phyloP scores from a whole-genome alignment of 2,329 filamentous ascomycete species.

The Fusarium sublunatum region DNA sequence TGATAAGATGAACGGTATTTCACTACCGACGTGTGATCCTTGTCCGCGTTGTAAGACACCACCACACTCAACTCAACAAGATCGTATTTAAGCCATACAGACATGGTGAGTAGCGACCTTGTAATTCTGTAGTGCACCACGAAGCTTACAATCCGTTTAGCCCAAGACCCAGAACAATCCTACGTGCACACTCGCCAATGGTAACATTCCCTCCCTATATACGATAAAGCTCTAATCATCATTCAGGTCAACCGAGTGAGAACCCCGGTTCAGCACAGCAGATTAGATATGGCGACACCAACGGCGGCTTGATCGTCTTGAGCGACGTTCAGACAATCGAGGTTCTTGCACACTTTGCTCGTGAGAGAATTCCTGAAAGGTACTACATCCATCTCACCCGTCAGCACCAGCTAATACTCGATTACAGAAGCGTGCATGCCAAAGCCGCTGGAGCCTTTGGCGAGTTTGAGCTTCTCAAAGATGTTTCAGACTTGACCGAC shows the following conservation, averaged over 20 bases:
- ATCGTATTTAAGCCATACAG: background rate
- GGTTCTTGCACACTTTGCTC: slow-evolving; percentile 66
- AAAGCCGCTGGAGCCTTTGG: slow-evolving; percentile 28
- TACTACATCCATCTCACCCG: background rate
- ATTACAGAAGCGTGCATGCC: slow-evolving; percentile 18
- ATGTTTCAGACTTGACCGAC: slow-evolving; percentile 23
- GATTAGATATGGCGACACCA: slow-evolving; percentile 41
- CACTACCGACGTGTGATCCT: background rate
- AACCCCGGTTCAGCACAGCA: slow-evolving; percentile 41
- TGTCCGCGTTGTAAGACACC: background rate
- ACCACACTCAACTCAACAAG: background rate
- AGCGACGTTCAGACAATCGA: slow-evolving; percentile 67
- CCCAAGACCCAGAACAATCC: background rate
- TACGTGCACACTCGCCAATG: slow-evolving; percentile 30
- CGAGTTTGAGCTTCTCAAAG: slow-evolving; percentile 22
- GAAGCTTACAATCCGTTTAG: background rate
- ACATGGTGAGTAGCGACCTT: background rate
- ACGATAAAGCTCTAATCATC: background rate
- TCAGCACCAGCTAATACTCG: slow-evolving; percentile 39
- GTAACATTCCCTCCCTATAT: background rate
- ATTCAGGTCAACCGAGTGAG: slow-evolving; percentile 40
- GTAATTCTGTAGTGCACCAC: rapidly evolving
- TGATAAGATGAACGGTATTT: slow-evolving; percentile 4
- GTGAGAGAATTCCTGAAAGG: slow-evolving; percentile 68
- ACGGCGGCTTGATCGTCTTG: slow-evolving; percentile 57